These are phyloP conservation scores for Dryas drummondii DNA, from an alignment of 306 rosid genomes.

Conservation along the genomic window DNA sequence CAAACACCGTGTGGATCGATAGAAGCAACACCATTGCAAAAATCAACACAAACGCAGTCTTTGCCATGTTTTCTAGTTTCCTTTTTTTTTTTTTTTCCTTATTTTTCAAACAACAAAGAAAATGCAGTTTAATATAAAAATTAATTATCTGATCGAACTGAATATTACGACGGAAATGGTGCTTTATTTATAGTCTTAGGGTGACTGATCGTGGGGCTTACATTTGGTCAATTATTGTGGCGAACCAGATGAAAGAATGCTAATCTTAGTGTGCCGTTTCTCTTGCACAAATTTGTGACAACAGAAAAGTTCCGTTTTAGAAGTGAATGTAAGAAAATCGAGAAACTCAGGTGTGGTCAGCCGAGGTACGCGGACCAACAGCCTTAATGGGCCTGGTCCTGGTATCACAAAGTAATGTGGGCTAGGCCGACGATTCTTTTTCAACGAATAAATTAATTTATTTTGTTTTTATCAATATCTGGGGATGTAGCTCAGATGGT, in stretches of 20 bases:
- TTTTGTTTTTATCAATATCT: background rate
- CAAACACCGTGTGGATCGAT: conserved; percentile 9
- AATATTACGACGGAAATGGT: background rate
- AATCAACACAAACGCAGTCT: conserved; percentile 1
- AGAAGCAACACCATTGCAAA: conserved; percentile 21
- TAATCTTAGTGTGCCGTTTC: background rate
- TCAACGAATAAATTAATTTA: accelerated
- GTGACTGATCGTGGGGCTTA: background rate
- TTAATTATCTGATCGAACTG: background rate
- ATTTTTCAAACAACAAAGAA: background rate
- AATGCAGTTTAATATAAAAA: background rate
- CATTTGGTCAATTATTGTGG: background rate
- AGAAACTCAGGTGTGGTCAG: too few species aligned
- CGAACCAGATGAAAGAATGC: background rate
- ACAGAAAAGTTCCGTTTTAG: background rate
- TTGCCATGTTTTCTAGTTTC: conserved; percentile 10
- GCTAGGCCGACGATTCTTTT: background rate
- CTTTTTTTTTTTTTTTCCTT: background rate
- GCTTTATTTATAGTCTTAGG: conserved; percentile 6
- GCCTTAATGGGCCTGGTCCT: too few species aligned
- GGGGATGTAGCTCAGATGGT: conserved; percentile 99
- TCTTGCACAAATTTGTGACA: background rate
- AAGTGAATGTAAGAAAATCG: background rate
- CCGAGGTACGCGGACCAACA: too few species aligned
- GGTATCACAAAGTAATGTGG: too few species aligned